Conservation (phyloP, 495 filamentous ascomycete species). For the Evansstolkia leycettana region DNA sequence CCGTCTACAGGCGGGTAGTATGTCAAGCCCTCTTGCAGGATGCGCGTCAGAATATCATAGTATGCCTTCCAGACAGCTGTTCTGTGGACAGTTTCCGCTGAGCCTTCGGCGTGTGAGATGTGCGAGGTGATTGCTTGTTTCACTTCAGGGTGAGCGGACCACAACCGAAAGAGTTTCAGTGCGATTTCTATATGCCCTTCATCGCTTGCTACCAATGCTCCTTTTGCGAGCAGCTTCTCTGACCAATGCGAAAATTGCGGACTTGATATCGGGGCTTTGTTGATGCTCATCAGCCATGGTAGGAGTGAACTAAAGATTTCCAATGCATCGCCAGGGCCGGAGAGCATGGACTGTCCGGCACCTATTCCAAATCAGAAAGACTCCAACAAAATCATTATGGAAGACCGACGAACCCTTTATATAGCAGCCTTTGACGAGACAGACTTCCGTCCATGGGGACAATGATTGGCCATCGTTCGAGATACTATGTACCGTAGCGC, state of each 20-base stretch:
- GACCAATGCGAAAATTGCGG: constrained; percentile 61
- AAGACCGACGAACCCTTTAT: constrained; percentile 43
- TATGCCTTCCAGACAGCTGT: constrained; percentile 61
- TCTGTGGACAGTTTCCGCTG: constrained; percentile 11
- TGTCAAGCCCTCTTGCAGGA: constrained; percentile 28
- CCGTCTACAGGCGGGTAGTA: constrained; percentile 21
- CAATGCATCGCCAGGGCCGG: constrained; percentile 42
- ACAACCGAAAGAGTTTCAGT: constrained; percentile 25
- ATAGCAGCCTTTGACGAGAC: constrained; percentile 64
- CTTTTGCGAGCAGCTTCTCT: constrained; percentile 60
- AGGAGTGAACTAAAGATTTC: constrained; percentile 50
- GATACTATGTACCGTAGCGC: constrained; percentile 35
- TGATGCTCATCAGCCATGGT: constrained; percentile 39
- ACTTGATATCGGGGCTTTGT: constrained; percentile 14
- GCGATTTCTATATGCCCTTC: constrained; percentile 22
- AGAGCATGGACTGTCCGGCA: constrained; percentile 47
- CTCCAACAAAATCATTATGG: too few relatives aligned
- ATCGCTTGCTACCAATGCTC: constrained; percentile 48
- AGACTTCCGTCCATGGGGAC: constrained; percentile 66
- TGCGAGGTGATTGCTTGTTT: constrained; percentile 38
- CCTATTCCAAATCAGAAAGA: constrained; percentile 19
- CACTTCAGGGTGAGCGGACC: constrained; percentile 27
- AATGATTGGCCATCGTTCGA: constrained; percentile 29
- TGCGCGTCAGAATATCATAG: constrained; percentile 56
- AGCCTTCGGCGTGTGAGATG: constrained; percentile 9